These are phyloP conservation scores for Populus tremula DNA, from an alignment of 345 rosid species.

Conservation along the genomic window DNA sequence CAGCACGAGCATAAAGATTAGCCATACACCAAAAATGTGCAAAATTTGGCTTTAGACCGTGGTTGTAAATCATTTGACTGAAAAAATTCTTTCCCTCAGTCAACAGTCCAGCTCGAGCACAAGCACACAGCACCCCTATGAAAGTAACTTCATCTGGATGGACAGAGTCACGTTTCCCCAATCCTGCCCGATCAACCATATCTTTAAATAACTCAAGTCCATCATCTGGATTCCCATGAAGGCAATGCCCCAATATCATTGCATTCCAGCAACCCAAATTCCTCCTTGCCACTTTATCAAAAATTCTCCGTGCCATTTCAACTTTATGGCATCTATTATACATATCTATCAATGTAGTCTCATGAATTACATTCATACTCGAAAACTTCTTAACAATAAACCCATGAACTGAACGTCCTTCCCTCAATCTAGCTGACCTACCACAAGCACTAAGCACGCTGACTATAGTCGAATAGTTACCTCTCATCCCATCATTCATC, in stretches of 20 bases:
- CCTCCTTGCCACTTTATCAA: conserved; percentile 36
- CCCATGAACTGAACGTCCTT: conserved; percentile 74
- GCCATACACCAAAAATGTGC: conserved; percentile 82
- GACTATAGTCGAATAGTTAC: conserved; percentile 42
- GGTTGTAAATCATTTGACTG: conserved; percentile 43
- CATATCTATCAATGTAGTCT: conserved; percentile 61
- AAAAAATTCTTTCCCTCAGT: conserved; percentile 46
- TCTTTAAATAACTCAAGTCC: conserved; percentile 51
- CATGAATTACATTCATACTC: conserved; percentile 31
- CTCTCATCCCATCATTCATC: conserved; percentile 36
- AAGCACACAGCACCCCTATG: conserved; percentile 59
- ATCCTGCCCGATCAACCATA: conserved; percentile 24
- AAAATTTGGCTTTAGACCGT: conserved; percentile 60
- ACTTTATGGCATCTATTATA: conserved; percentile 58
- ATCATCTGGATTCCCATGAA: conserved; percentile 59
- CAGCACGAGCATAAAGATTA: conserved; percentile 47
- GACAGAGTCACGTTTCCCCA: conserved; percentile 8
- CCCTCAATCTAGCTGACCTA: conserved; percentile 57
- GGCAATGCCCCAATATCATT: conserved; percentile 75
- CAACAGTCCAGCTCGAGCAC: conserved; percentile 52
- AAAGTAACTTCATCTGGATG: conserved; percentile 59
- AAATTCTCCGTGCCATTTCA: conserved; percentile 49
- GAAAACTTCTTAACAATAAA: conserved; percentile 32
- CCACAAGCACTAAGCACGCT: conserved; percentile 52
- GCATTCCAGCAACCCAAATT: conserved; percentile 69